Evolutionary conservation across 768 basidiomycete genomes (phyloP), one percentile per base, ranked within the genome.

Genomic region (Boletus coccyginus): DNA sequence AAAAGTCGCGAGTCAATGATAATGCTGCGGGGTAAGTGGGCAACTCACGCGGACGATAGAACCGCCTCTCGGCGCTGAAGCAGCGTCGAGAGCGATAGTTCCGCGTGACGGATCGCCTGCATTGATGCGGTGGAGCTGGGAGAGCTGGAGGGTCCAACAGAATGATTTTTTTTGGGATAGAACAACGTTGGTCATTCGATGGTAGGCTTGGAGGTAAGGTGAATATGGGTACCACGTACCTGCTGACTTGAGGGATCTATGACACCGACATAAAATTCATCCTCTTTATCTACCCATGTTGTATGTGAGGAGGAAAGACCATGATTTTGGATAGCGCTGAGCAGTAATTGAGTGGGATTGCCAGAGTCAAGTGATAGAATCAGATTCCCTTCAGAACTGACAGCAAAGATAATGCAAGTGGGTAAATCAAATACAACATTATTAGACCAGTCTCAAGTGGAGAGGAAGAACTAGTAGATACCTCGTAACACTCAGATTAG

Each of bases 41-140:
- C 31, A 41, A 62, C 75, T 72, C 73, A 78, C 81, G 72, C 83
- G 81, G 16, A 88, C 80, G 4, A 62, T 56, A 8, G 78, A 71
- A n/a, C 83, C 85, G 14, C 71, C 64, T 4, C 60, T 61, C 3
- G 86, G 87, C 3, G 85, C 80, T 14, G 71, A 73, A 21, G 76
- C 72, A 2, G 81, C 73, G 21, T 83, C 81, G 1, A 92, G 72
- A 1, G 89, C 82, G 14, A 91, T 77, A 5, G 79, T 77, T 3
- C 90, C 90, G 7, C 85, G 79, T 16, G 83, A 83, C 2, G 87
- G 88, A 63, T 87, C 88, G 4, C 90, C 90, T 0, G 88, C 85
- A 24, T 77, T 82, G 55, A 92, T 84, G 52, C 72, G 77, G 62
- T 81, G 81, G 39, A 86, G 74, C 45, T 78, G 77, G 21, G 65